Conservation (phyloP, 129 eudicot species). For the Tagetes patula region DNA sequence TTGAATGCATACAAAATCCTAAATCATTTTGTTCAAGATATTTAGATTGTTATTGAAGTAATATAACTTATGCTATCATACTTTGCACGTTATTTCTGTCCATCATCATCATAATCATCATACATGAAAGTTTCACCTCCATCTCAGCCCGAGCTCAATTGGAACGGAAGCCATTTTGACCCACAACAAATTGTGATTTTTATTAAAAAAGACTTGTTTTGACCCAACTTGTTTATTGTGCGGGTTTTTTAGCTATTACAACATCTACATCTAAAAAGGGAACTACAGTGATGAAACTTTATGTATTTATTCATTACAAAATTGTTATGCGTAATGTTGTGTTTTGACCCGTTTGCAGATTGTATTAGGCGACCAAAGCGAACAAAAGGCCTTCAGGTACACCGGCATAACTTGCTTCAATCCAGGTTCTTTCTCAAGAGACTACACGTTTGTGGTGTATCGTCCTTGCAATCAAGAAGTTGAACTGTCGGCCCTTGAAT, state of each 20-base stretch:
- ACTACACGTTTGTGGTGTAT: conserved; percentile 76
- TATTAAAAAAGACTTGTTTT: not conserved
- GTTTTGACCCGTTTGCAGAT: conserved; percentile 52
- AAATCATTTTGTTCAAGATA: not conserved
- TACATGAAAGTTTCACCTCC: not conserved
- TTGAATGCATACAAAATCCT: not conserved
- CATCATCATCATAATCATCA: not conserved
- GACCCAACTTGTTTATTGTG: not conserved
- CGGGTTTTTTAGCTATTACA: not conserved
- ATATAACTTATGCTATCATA: no score
- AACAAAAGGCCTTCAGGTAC: conserved; percentile 81
- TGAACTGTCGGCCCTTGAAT: conserved; percentile 68
- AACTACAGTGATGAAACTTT: not conserved
- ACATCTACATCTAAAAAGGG: not conserved
- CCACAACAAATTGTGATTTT: not conserved
- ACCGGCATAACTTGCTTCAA: conserved; percentile 83
- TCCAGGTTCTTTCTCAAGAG: conserved; percentile 94
- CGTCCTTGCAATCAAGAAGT: conserved; percentile 82
- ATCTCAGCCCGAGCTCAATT: not conserved
- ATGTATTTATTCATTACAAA: not conserved
- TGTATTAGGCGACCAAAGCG: conserved; percentile 84
- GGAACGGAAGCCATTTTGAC: not conserved
- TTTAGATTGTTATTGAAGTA: not conserved
- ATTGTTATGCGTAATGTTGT: not conserved
- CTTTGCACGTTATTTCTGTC: not conserved